Base-by-base conservation (phyloP, 352 stramenopile genomes). In the Pythium biforme region DNA sequence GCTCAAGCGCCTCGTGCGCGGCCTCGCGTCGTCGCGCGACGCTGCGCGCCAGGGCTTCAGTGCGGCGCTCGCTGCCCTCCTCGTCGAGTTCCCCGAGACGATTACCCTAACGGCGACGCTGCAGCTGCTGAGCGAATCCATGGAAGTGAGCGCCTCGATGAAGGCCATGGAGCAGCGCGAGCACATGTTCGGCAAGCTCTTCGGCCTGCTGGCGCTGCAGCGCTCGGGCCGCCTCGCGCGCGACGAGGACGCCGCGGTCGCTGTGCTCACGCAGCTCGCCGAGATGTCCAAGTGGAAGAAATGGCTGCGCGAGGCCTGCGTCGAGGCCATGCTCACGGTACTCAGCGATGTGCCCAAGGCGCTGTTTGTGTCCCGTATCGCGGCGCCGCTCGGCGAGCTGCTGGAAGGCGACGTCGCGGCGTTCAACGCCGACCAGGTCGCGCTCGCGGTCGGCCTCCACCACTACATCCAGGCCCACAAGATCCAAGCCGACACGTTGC, bases 131-230 rank as follows among this genome's bases (percentile, higher is more conserved):
- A 69, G 69, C 25, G 79, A 91, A 5, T 71, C 86, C 55, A 96
- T 95, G 84, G 72, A 95, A 64, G 73, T 92, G 29, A 80, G 81
- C 47, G 75, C 71, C 49, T 86, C 75, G 58, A 95, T 97, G 84
- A 97, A 96, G 66, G 85, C 86, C 57, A 93, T 95, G 81, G 91
- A 97, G 64, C 89, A 97, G 75, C 81, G 91, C 53, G 91, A 97
- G 60, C 82, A 95, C 76, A 88, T 96, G 80, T 95, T 97, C 64
- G 91, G 91, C 19, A 87, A 88, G 19, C 73, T 97, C 22, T 96
- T 97, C 55, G 90, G 89, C 6, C 72, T 96, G 55, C 74, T 96
- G 50, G 86, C 89, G 20, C 55, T 97, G 55, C 76, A 91, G 46
- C 83, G 86, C 54, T 95, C 83, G 9, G 83, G 81, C 12, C 74